Conservation (phyloP, 1,284 basidiomycete species). For the Ustilago hordei region DNA sequence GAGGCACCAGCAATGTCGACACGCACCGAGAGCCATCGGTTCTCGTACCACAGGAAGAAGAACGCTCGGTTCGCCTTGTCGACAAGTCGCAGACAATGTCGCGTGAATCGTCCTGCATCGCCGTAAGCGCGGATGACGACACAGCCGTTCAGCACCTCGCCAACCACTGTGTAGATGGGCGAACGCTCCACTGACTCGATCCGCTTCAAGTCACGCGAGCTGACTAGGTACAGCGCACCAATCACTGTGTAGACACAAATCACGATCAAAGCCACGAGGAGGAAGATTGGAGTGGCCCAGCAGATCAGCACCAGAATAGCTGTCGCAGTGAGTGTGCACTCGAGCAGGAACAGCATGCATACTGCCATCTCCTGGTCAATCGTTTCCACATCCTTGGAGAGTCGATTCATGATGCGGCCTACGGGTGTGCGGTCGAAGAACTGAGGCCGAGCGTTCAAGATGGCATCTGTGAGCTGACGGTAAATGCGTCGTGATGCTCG, state of each 20-base stretch:
- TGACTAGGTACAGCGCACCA: conserved; percentile 66
- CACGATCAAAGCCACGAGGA: conserved; percentile 53
- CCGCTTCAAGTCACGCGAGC: conserved; percentile 67
- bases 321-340: conserved; percentile 53
- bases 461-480: conserved; percentile 78
- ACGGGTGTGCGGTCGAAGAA: conserved; percentile 68
- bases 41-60: conserved; percentile 73
- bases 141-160: conserved; percentile 80
- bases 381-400: conserved; percentile 68
- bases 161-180: conserved; percentile 67
- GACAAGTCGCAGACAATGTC: conserved; percentile 65
- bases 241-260: conserved; percentile 62
- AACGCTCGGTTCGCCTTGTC: conserved; percentile 72
- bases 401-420: conserved; percentile 68
- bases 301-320: conserved; percentile 64
- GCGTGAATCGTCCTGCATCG: conserved; percentile 81
- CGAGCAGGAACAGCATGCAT: conserved; percentile 55
- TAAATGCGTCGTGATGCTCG: conserved; percentile 62
- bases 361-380: conserved; percentile 68
- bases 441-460: conserved; percentile 80
- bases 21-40: conserved; percentile 71
- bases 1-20: conserved; percentile 65
- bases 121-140: conserved; percentile 89
- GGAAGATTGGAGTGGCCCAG: conserved; percentile 65
- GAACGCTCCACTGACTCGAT: conserved; percentile 68